Evolutionary conservation across 495 filamentous ascomycete species (phyloP).

Genomic region (Penicillium maclennaniae): DNA sequence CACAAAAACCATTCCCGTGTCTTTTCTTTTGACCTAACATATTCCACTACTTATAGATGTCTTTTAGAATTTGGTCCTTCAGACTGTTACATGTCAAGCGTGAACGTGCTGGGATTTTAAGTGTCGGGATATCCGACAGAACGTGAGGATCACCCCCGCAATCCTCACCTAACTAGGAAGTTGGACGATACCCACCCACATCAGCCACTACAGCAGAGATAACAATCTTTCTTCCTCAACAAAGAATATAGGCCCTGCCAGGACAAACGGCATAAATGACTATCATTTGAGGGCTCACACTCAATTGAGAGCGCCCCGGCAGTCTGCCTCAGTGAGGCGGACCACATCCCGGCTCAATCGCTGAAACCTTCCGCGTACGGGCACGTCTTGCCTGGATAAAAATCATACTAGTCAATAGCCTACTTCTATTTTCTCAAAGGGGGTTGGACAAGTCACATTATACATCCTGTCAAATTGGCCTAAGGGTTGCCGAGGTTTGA

Average conservation of each 20-base stretch:
- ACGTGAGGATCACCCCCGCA: neutral
- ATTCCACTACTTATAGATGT: neutral
- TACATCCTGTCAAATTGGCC: neutral
- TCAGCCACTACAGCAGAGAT: neutral
- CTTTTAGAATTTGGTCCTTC: neutral
- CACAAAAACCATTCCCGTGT: conserved; percentile 9
- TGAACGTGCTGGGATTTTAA: neutral
- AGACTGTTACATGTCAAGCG: neutral
- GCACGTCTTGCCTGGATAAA: neutral
- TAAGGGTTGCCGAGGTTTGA: neutral
- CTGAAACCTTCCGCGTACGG: neutral
- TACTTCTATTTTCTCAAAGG: neutral
- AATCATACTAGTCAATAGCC: neutral
- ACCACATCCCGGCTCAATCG: neutral
- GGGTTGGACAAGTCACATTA: neutral
- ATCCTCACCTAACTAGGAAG: neutral
- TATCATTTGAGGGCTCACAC: neutral
- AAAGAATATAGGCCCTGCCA: too few species aligned
- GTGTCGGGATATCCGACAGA: too few species aligned
- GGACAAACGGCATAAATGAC: neutral
- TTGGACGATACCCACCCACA: neutral
- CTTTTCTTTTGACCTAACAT: neutral
- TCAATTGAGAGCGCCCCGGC: too few species aligned
- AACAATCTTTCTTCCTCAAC: neutral
- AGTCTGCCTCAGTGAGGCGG: neutral